Evolutionary conservation across 306 rosid genomes (phyloP), one percentile per base, ranked within the genome.

Genomic region (Vigna trinervia): DNA sequence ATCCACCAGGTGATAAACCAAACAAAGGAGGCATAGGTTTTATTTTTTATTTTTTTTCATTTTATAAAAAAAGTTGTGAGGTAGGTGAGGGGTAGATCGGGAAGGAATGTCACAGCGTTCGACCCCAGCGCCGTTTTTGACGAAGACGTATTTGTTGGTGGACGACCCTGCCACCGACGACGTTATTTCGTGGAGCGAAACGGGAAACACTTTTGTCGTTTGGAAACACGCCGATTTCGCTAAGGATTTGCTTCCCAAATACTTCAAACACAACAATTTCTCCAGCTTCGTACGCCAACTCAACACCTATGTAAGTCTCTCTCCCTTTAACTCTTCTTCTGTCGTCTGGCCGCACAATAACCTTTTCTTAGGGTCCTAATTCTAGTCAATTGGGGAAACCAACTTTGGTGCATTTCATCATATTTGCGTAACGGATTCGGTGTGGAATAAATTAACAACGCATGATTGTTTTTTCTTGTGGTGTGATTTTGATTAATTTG

Each of bases 231-330:
- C 92, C 28, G 97, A 90, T 53, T 95, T 95, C 62, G 87, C 99
- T 0, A 85, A 74, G 64, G 96, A 95, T 59, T 82, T 95, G 85
- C 87, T 95, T 81, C 99, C 99, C 1, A 90, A 73, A 2, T 89
- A 85, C 30, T 95, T 95, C 77, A 95, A 90, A 71, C 99, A 95
- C 82, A 90, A 92, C 85, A 95, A 95, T 41, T 95, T 95, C 89
- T 95, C 99, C 4, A 95, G 99, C 93, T 95, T 95, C 62, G 96
- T 95, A 11, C 93, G 99, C 54, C 99, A 95, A 83, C 99, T 95
- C 53, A 95, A 95, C 30, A 95, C 98, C 38, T 95, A 92, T 73
- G 97, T 95, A 86, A 61, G 97, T 79, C 2, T 36, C 58, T 62
- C 62, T 66, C 20, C 10, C 28, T 30, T 30, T 30, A 30, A 30